A percentile compares a stretch with the other conserved stretches of the same genome.
Evolutionary conservation across 495 filamentous ascomycete species (phyloP).

Genomic region (Poronia punctata): DNA sequence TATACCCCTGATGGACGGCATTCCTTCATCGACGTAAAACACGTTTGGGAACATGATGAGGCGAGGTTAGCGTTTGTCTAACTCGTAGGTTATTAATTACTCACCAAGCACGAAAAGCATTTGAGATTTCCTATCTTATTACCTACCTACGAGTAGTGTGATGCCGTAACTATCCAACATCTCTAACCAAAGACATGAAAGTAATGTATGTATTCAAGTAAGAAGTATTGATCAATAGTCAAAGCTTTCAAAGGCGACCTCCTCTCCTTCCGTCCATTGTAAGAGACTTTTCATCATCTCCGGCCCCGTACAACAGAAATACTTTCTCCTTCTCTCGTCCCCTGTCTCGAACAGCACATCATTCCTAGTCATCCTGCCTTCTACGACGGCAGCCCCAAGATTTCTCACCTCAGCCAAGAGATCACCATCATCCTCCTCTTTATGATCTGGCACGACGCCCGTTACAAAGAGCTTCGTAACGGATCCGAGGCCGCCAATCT

Average conservation of each 20-base stretch:
- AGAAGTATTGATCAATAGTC: constrained; percentile 46
- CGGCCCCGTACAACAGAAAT: constrained; percentile 61
- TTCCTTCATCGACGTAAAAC: too few species aligned
- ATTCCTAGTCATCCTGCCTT: constrained; percentile 45
- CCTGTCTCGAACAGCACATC: constrained; percentile 47
- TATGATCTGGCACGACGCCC: constrained; percentile 29
- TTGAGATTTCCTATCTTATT: too few species aligned
- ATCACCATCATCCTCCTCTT: constrained; percentile 6
- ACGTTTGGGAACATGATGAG: too few species aligned
- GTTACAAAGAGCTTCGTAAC: constrained; percentile 58
- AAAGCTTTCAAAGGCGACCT: constrained; percentile 64
- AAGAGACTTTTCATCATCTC: constrained; percentile 49
- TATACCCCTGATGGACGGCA: too few species aligned
- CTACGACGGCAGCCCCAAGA: constrained; percentile 36
- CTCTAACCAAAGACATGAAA: too few species aligned
- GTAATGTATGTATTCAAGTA: too few species aligned
- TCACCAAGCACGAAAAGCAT: too few species aligned
- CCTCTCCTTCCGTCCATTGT: constrained; percentile 57
- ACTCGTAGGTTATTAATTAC: too few species aligned
- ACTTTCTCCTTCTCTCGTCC: constrained; percentile 37
- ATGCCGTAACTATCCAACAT: too few species aligned
- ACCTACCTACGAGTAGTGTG: too few species aligned
- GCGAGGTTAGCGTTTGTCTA: too few species aligned
- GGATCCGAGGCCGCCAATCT: constrained; percentile 41
- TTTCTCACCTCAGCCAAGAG: constrained; percentile 15